Percentiles rank a stretch among this genome's conserved stretches.
Evolutionary conservation across 208 protist genomes (phyloP).

Genomic region (Crithidia expoeki): DNA sequence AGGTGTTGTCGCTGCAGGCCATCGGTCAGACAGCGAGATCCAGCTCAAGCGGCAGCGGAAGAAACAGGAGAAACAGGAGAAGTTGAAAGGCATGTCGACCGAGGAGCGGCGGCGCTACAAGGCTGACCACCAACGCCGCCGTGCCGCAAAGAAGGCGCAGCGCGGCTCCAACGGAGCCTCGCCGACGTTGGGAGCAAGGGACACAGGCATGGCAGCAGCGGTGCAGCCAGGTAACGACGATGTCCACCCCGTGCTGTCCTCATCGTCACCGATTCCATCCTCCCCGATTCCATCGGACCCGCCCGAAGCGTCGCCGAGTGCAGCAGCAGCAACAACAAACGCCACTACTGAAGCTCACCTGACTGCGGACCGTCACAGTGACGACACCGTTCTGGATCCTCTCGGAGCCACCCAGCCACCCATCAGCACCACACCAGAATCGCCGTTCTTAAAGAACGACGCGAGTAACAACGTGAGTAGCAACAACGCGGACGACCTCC

Average conservation of each 20-base stretch:
- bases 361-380: too few species aligned
- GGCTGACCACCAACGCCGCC: slow-evolving; percentile 27
- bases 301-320: not conserved
- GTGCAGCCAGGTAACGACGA: not conserved
- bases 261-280: not conserved
- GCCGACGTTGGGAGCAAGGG: not conserved
- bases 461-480: not conserved
- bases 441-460: not conserved
- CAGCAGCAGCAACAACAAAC: not conserved
- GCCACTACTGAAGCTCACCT: not conserved
- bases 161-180: slow-evolving; percentile 10
- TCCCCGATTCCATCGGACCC: not conserved
- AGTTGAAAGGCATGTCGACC: slow-evolving; percentile 28
- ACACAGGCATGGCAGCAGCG: too few species aligned
- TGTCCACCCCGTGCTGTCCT: not conserved
- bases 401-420: slow-evolving; percentile 7
- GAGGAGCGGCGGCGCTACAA: slow-evolving; percentile 31
- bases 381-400: not conserved
- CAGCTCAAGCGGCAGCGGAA: slow-evolving; percentile 32
- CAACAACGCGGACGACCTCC: not conserved
- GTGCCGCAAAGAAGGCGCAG: slow-evolving; percentile 31
- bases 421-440: not conserved
- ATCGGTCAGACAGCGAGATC: slow-evolving; percentile 31
- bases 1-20: not conserved
- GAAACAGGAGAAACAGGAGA: slow-evolving; percentile 28